A percentile compares a stretch with the other conserved stretches of the same genome.
Conservation (phyloP, 2,329 filamentous ascomycete genomes). For the Davidsoniella virescens region DNA sequence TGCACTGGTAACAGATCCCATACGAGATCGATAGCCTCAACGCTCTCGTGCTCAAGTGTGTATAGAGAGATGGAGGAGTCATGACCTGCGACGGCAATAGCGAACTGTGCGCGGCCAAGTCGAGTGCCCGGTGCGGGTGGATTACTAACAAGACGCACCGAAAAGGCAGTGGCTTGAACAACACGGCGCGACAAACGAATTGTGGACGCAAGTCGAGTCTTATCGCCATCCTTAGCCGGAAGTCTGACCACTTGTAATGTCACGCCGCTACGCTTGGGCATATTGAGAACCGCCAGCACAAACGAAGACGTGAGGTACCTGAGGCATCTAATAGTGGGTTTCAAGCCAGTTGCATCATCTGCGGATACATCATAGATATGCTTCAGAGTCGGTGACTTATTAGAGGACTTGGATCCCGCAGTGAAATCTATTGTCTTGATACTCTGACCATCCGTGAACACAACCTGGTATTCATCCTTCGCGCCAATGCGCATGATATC, state of each 20-base stretch:
- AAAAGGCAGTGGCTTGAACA: conserved; percentile 57
- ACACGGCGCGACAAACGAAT: conserved; percentile 24
- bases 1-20: conserved; percentile 35
- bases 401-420: conserved; percentile 22
- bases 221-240: conserved; percentile 19
- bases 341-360: conserved; percentile 25
- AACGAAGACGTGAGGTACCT: conserved; percentile 43
- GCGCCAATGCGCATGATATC: conserved; percentile 47
- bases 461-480: conserved; percentile 49
- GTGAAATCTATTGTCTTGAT: conserved; percentile 50
- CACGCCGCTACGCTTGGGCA: conserved; percentile 41
- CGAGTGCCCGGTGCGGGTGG: conserved; percentile 19
- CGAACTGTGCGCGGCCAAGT: conserved; percentile 54
- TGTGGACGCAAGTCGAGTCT: conserved; percentile 14
- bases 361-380: conserved; percentile 40
- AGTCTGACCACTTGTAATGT: conserved; percentile 41
- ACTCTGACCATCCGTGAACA: conserved; percentile 63
- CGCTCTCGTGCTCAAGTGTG: conserved; percentile 52
- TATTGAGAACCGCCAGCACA: conserved; percentile 39
- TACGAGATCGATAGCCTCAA: conserved; percentile 32
- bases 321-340: conserved; percentile 39
- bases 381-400: conserved; percentile 20
- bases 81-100: conserved; percentile 64
- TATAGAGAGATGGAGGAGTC: conserved; percentile 65
- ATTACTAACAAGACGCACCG: conserved; percentile 50